phyloP scores from a whole-genome alignment of 2,329 filamentous ascomycete species.

The Cercospora nicotianae region DNA sequence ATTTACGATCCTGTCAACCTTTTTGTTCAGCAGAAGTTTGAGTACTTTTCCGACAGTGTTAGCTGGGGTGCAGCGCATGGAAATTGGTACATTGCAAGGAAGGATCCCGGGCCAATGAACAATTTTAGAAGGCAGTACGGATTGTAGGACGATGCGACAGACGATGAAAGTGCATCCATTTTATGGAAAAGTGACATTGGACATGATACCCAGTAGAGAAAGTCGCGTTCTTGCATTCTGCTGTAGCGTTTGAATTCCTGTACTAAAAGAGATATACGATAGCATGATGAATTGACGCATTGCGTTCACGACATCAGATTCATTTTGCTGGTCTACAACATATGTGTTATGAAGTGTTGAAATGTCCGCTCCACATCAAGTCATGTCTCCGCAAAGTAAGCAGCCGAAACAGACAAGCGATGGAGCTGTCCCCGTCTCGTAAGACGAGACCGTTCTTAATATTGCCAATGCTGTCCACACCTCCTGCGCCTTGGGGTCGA shows the following conservation, averaged over 20 bases:
- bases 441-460: slow-evolving; percentile 24
- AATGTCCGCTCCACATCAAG: slow-evolving; percentile 27
- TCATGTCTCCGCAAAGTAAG: slow-evolving; percentile 22
- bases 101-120: slow-evolving; percentile 61
- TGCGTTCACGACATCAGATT: background rate
- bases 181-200: background rate
- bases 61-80: slow-evolving; percentile 84
- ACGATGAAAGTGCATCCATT: slow-evolving; percentile 6
- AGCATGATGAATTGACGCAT: background rate
- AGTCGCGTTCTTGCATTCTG: background rate
- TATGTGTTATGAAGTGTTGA: background rate
- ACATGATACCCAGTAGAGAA: background rate
- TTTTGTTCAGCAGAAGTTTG: slow-evolving; percentile 70
- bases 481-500: slow-evolving; percentile 25
- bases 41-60: slow-evolving; percentile 70
- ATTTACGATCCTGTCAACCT: slow-evolving; percentile 79
- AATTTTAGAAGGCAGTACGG: slow-evolving; percentile 46
- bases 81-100: slow-evolving; percentile 83
- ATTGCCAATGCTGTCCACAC: slow-evolving; percentile 39
- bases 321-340: background rate
- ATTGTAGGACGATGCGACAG: slow-evolving; percentile 10
- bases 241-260: background rate
- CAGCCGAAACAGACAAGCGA: slow-evolving; percentile 26
- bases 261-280: background rate
- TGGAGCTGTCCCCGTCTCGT: slow-evolving; percentile 22